Conservation (phyloP, 2,329 filamentous ascomycete species). For the Stemphylium lycopersici region DNA sequence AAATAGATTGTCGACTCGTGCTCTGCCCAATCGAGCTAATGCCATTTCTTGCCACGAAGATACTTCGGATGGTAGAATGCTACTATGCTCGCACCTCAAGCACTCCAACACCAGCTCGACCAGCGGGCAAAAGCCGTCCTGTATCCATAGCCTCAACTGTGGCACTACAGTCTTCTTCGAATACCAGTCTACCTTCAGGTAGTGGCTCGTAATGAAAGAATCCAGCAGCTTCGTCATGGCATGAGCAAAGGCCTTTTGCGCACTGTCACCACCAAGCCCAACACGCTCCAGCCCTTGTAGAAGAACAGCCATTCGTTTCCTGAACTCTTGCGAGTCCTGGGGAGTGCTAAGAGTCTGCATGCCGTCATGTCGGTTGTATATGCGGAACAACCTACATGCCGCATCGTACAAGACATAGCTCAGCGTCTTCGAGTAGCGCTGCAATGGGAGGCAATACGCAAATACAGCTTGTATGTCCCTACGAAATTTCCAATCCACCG, state of each 20-base stretch:
- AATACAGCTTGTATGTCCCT: conserved; percentile 69
- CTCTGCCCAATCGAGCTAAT: conserved; percentile 68
- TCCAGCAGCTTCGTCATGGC: conserved; percentile 71
- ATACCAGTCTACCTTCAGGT: conserved; percentile 65
- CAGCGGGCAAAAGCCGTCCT: conserved; percentile 69
- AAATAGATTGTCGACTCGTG: conserved; percentile 75
- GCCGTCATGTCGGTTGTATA: conserved; percentile 38
- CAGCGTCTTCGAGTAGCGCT: conserved; percentile 61
- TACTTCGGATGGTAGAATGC: conserved; percentile 53
- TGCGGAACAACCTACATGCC: conserved; percentile 56
- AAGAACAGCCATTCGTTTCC: conserved; percentile 61
- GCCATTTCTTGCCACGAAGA: conserved; percentile 75
- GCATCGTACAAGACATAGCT: conserved; percentile 61
- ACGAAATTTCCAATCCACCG: conserved; percentile 57
- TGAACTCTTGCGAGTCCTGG: conserved; percentile 43
- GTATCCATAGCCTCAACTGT: conserved; percentile 70
- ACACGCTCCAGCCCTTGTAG: conserved; percentile 67
- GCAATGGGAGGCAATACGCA: conserved; percentile 64
- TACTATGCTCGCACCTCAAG: conserved; percentile 37
- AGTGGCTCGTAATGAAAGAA: conserved; percentile 66
- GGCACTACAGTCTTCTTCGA: conserved; percentile 62
- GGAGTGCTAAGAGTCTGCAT: conserved; percentile 22
- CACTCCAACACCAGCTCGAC: conserved; percentile 65
- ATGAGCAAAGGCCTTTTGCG: conserved; percentile 74
- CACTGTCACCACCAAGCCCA: conserved; percentile 71